Evolutionary conservation across 257 asterid genomes (phyloP), one percentile per base, ranked within the genome.

Genomic region (Lantana camara): DNA sequence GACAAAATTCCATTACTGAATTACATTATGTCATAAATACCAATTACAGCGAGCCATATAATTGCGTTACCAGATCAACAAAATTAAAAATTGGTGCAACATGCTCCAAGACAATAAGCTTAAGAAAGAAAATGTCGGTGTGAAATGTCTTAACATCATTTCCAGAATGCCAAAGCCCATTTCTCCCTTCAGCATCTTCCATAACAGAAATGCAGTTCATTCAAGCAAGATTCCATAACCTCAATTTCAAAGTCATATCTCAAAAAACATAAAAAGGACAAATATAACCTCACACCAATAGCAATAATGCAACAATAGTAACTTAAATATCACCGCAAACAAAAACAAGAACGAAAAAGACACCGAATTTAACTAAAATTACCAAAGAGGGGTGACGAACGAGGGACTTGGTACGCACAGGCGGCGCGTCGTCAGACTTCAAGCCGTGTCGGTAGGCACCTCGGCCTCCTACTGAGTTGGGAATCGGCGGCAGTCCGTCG

Each of bases 371-470:
- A 60, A 37, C 49, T 3, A 42, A 9, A 41, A 19, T 46, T 83
- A 84, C 98, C 95, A 91, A 69, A 47, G 96, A 86, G 11, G 82
- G 78, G 52, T 84, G 95, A 9, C 92, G 87, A 74, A 83, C 63
- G 17, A 91, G 83, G 16, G 84, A 66, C 78, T 80, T 80, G 16
- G 71, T 24, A 63, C 82, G 56, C 68, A 82, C 56, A 41, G 78
- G 71, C 35, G 78, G 75, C 27, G 77, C 23, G 58, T 67, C 68
- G 7, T 45, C 81, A 13, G 85, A 72, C 73, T 69, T 75, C 77
- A 73, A 53, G 65, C 70, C 57, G 60, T 73, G 91, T 32, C 79
- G 77, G 76, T 60, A 69, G n/a, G 66, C 78, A 12, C 81, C 75
- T 14, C 75, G 76, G 15, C 79, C 79, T 55, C 78, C 68, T 55